A percentile compares a stretch with the other conserved stretches of the same genome.
phyloP scores from a whole-genome alignment of 1,284 basidiomycete species.

The Trametes hirsuta region DNA sequence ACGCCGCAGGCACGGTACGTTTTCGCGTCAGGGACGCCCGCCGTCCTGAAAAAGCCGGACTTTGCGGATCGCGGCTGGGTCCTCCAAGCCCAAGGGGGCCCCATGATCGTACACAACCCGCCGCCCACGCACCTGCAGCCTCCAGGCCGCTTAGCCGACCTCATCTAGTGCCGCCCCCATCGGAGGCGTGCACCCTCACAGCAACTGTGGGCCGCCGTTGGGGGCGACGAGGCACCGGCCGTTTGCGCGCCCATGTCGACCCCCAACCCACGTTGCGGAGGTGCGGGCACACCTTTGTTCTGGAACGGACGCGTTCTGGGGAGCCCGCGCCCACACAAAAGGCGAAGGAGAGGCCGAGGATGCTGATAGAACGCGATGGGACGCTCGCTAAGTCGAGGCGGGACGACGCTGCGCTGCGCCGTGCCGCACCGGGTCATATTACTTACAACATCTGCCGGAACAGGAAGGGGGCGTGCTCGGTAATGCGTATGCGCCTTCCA shows the following conservation, averaged over 20 bases:
- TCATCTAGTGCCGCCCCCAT: too few relatives aligned
- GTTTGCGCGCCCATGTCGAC: background rate
- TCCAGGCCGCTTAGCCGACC: too few relatives aligned
- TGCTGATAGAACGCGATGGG: conserved; percentile 9
- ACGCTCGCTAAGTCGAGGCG: conserved; percentile 3
- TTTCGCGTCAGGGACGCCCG: background rate
- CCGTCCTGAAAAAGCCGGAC: background rate
- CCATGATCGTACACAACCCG: too few relatives aligned
- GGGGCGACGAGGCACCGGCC: too few relatives aligned
- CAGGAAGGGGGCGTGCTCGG: conserved; percentile 4
- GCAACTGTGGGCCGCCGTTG: too few relatives aligned
- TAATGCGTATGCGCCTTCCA: background rate
- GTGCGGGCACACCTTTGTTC: background rate
- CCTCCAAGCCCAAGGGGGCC: background rate
- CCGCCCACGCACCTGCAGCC: too few relatives aligned
- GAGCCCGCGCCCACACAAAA: conserved; percentile 1
- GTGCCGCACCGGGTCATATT: background rate
- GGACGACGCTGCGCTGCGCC: background rate
- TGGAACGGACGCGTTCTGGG: conserved; percentile 1
- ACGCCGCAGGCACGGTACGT: background rate
- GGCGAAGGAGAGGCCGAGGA: background rate
- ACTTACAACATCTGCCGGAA: background rate
- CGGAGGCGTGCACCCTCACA: too few relatives aligned
- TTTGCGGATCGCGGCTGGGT: background rate
- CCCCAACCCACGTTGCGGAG: conserved; percentile 7